A percentile compares a stretch with the other conserved stretches of the same genome.
phyloP scores from a whole-genome alignment of 177 flowering plant species.

The Tripterygium wilfordii region DNA sequence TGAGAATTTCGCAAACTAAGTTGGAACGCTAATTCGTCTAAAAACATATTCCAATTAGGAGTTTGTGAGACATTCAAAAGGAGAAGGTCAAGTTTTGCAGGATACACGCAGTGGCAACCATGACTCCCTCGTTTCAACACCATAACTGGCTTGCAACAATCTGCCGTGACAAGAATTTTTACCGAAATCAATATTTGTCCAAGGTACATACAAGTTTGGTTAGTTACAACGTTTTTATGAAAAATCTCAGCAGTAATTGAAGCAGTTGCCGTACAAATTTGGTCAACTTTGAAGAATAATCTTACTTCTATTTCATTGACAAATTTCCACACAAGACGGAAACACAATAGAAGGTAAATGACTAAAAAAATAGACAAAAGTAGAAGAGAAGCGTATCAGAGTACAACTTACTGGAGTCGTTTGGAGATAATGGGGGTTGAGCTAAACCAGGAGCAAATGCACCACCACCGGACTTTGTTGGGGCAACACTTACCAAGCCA shows the following conservation, averaged over 20 bases:
- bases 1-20: conserved; percentile 67
- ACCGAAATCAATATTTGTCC: conserved; percentile 7
- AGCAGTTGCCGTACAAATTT: too few relatives aligned
- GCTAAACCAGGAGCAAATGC: conserved; percentile 47
- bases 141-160: conserved; percentile 74
- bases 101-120: conserved; percentile 90
- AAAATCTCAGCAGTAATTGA: too few relatives aligned
- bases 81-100: conserved; percentile 79
- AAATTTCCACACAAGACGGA: too few relatives aligned
- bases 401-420: conserved; percentile 42
- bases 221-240: too few relatives aligned
- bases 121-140: conserved; percentile 61
- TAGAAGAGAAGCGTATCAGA: not conserved
- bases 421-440: conserved; percentile 79
- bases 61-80: conserved; percentile 71
- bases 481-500: too few relatives aligned
- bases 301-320: too few relatives aligned
- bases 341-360: too few relatives aligned
- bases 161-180: conserved; percentile 31
- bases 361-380: too few relatives aligned
- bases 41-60: conserved; percentile 70
- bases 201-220: not conserved
- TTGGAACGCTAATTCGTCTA: conserved; percentile 65
- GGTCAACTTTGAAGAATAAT: too few relatives aligned
- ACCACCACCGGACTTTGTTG: conserved; percentile 37